Base-by-base conservation (phyloP, 331 rosid species). In the Rhamnella rubrinervis region DNA sequence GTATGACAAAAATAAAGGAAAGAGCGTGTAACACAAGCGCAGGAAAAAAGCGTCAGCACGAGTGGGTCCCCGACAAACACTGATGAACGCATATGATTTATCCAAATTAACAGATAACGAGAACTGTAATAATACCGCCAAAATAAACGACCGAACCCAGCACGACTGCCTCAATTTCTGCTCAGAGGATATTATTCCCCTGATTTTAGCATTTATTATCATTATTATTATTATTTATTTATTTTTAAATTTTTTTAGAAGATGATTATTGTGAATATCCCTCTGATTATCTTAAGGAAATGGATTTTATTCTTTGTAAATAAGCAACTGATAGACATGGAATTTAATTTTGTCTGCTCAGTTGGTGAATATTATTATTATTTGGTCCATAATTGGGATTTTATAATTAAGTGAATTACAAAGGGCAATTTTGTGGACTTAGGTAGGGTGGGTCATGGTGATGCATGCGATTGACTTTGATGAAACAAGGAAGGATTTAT, bases 131-230 rank as follows among this genome's bases (percentile, higher is more conserved):
- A 51, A 1, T 2, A 18, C 37, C 11, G 10, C 16, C 60, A 17
- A 19, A 68, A 50, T 55, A 17, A 52, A 55, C 77, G 67, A 62
- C 77, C 77, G 61, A 46, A 68, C 39, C 74, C 55, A 76, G 57
- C 80, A 55, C 0, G 63, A 69, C 47, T 72, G 60, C 65, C 82
- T 66, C 61, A 23, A 73, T 70, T 76, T 76, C 25, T 23, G 72
- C 57, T 26, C 17, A 44, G 16, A 66, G 65, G 75, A 70, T 78
- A 65, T 52, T 78, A 65, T 52, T 76, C 57, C 55, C 77, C n/a
- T 25, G 12, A 46, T 59, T 19, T 20, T 70, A 14, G 51, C 7
- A 9, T 55, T 67, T 14, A 8, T 65, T 39, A n/a, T n/a, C n/a
- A n/a, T n/a, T n/a, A n/a, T n/a, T n/a, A n/a, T 44, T 28, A 49